phyloP scores from a whole-genome alignment of 768 basidiomycete genomes.

The Suillus bovinus region DNA sequence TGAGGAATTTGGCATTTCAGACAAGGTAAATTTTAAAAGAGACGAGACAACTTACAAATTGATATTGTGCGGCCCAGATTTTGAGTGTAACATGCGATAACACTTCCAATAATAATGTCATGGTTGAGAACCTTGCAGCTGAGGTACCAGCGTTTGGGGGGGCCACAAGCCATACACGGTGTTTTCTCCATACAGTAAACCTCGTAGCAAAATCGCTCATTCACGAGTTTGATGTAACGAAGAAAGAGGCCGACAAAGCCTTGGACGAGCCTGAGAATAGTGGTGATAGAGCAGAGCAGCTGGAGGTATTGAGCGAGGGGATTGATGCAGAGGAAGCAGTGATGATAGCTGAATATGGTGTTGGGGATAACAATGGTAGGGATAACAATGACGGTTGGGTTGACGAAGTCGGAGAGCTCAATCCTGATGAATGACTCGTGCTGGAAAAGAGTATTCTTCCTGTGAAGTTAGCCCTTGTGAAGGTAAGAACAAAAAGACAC shows the following conservation, averaged over 20 bases:
- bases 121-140: no score
- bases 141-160: no score
- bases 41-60: no score
- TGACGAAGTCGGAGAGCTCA: neutral
- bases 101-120: no score
- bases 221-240: neutral
- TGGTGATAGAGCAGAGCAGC: no score
- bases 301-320: neutral
- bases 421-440: constrained; percentile 3
- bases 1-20: constrained; percentile 23
- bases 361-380: neutral
- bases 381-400: neutral
- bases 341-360: neutral
- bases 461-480: constrained; percentile 15
- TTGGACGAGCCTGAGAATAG: no score
- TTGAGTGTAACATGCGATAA: constrained; percentile 14
- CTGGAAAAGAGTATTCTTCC: constrained; percentile 9
- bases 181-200: constrained; percentile 14
- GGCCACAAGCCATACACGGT: no score
- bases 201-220: constrained; percentile 14
- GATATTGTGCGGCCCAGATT: constrained; percentile 15
- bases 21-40: constrained; percentile 10
- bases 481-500: constrained; percentile 15
- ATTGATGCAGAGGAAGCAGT: neutral
- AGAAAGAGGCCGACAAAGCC: neutral